These are phyloP conservation scores for Debaryomyces tyrocola DNA, from an alignment of 805 yeast genomes.

Conservation along the genomic window DNA sequence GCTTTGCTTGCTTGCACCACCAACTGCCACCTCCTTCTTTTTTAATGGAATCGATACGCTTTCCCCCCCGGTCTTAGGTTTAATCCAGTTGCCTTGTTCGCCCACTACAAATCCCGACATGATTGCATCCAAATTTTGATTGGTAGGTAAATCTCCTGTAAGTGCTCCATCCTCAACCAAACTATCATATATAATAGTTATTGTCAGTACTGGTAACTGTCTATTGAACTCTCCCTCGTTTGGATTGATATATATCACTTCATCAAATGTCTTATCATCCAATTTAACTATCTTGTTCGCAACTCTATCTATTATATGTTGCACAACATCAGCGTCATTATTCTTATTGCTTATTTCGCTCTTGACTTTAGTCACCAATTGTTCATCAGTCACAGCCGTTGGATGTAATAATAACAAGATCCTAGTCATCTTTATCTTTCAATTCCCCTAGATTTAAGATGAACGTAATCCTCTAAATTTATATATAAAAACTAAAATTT, in stretches of 20 bases:
- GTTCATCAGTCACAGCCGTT: conserved; percentile 60
- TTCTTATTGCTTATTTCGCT: conserved; percentile 20
- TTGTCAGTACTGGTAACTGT: conserved; percentile 46
- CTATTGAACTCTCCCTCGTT: conserved; percentile 38
- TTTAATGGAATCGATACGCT: conserved; percentile 31
- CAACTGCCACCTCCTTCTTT: conserved; percentile 17
- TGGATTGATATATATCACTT: conserved; percentile 58
- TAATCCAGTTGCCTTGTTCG: conserved; percentile 51
- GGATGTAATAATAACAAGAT: conserved; percentile 61
- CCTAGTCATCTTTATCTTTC: conserved; percentile 10
- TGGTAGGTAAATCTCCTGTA: conserved; percentile 52
- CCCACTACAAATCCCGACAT: conserved; percentile 61
- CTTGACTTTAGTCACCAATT: conserved; percentile 42
- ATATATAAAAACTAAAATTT: neutral
- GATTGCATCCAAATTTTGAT: conserved; percentile 59
- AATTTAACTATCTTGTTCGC: conserved; percentile 48
- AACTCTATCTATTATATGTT: conserved; percentile 58
- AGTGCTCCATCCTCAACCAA: conserved; percentile 47
- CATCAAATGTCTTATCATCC: conserved; percentile 35
- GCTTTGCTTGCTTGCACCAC: conserved; percentile 15
- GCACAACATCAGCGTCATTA: conserved; percentile 34
- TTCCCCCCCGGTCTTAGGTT: conserved; percentile 41
- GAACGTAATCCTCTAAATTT: neutral
- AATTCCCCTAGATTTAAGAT: neutral
- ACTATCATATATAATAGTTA: conserved; percentile 37